Percentiles rank a stretch among this genome's conserved stretches.
These are phyloP conservation scores for Botrytis hyacinthi DNA, from an alignment of 2,329 filamentous ascomycete genomes.

Conservation along the genomic window DNA sequence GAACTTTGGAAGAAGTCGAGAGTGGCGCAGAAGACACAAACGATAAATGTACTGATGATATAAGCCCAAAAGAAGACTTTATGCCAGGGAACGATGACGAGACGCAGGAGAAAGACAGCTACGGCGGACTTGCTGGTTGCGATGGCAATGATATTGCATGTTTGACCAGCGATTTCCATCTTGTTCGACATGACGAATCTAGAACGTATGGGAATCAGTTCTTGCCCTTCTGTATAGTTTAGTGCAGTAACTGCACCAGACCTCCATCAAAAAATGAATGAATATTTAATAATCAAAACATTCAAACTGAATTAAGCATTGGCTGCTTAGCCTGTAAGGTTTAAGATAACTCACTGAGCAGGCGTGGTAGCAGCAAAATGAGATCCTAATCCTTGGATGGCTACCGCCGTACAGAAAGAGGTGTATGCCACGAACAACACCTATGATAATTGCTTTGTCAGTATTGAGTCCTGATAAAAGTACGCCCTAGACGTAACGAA, in stretches of 20 bases:
- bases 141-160: slow-evolving; percentile 13
- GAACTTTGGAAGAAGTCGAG: slow-evolving; percentile 5
- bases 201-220: not conserved
- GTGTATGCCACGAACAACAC: slow-evolving; percentile 7
- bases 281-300: not conserved
- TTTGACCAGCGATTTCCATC: slow-evolving; percentile 18
- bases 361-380: not conserved
- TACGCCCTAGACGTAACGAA: not conserved
- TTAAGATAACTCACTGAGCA: not conserved
- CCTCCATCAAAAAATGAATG: not conserved
- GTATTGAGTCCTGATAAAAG: not conserved
- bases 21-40: not conserved
- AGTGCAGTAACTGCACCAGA: not conserved
- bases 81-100: slow-evolving; percentile 16
- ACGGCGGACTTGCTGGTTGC: slow-evolving; percentile 9
- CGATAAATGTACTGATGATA: not conserved
- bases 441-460: not conserved
- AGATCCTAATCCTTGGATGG: not conserved
- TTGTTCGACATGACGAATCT: slow-evolving; percentile 13
- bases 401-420: not conserved
- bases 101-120: slow-evolving; percentile 13
- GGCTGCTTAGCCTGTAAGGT: not conserved
- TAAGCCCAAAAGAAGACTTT: slow-evolving; percentile 1
- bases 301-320: not conserved
- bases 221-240: not conserved